Conservation (phyloP, 1,284 basidiomycete genomes). For the Peniophora sp. region DNA sequence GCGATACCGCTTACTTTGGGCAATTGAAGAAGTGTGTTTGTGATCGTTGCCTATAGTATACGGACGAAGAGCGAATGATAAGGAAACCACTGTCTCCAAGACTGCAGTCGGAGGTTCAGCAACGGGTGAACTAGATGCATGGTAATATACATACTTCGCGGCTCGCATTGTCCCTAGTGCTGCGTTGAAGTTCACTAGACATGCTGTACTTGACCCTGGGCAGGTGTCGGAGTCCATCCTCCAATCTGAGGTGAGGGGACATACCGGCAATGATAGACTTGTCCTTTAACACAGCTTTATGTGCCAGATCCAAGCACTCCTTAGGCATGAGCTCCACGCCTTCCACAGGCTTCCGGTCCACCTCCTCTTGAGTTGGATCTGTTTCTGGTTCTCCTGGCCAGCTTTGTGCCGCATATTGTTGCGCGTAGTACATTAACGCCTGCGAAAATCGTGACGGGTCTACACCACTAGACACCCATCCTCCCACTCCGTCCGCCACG, state of each 20-base stretch:
- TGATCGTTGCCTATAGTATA: constrained; percentile 53
- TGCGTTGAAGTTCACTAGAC: constrained; percentile 71
- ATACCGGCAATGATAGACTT: constrained; percentile 65
- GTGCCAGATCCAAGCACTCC: constrained; percentile 67
- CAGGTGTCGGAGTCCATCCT: not conserved
- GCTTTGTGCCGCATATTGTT: constrained; percentile 56
- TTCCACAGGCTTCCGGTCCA: constrained; percentile 41
- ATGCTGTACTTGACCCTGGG: constrained; percentile 82
- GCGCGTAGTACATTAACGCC: constrained; percentile 63
- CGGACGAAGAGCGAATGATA: constrained; percentile 63
- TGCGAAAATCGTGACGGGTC: constrained; percentile 76
- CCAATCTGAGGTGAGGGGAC: constrained; percentile 13
- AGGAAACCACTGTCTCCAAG: constrained; percentile 83
- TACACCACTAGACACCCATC: constrained; percentile 70
- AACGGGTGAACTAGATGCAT: not conserved
- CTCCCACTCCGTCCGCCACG: constrained; percentile 65
- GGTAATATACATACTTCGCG: constrained; percentile 55
- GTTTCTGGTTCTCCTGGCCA: constrained; percentile 67
- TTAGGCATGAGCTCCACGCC: constrained; percentile 65
- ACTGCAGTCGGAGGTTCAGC: constrained; percentile 28
- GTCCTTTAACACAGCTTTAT: constrained; percentile 65
- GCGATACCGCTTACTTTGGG: constrained; percentile 42
- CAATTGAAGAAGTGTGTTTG: constrained; percentile 85
- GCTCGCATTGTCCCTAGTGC: constrained; percentile 68
- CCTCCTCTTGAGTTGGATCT: constrained; percentile 42